A percentile compares a stretch with the other conserved stretches of the same genome.
These are phyloP conservation scores for Leptographium procerum DNA, from an alignment of 2,329 filamentous ascomycete species.

Conservation along the genomic window DNA sequence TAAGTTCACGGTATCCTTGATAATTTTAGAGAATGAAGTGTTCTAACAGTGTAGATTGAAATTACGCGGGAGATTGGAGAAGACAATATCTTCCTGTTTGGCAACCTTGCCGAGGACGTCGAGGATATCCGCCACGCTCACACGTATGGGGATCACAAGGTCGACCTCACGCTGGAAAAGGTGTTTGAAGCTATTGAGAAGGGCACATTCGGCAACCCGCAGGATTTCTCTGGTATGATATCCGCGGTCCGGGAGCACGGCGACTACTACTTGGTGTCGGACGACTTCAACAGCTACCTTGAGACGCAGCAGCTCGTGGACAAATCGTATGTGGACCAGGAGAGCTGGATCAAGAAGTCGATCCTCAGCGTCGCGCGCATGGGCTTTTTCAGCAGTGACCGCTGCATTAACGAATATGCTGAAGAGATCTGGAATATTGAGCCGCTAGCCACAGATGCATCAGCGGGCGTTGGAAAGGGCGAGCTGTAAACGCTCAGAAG, in stretches of 20 bases:
- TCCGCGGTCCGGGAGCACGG: constrained; percentile 82
- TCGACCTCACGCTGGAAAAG: constrained; percentile 65
- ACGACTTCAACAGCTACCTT: constrained; percentile 93
- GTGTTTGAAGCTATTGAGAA: constrained; percentile 78
- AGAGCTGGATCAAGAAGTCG: constrained; percentile 83
- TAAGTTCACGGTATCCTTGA: constrained; percentile 34
- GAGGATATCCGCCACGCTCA: constrained; percentile 89
- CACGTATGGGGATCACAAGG: constrained; percentile 66
- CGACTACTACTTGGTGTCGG: constrained; percentile 94
- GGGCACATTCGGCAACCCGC: constrained; percentile 68
- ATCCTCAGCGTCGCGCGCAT: constrained; percentile 84
- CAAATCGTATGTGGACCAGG: constrained; percentile 81
- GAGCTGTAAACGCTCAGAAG: constrained; percentile 6
- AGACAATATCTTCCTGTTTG: constrained; percentile 97
- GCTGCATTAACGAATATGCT: constrained; percentile 95
- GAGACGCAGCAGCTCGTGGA: constrained; percentile 87
- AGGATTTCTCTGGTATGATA: constrained; percentile 72
- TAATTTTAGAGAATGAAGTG: neutral
- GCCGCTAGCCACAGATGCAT: constrained; percentile 46
- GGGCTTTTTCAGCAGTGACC: constrained; percentile 94
- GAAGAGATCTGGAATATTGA: constrained; percentile 97
- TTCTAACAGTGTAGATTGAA: constrained; percentile 53
- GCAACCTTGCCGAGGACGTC: constrained; percentile 89
- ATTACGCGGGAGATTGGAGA: constrained; percentile 96
- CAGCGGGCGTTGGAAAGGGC: constrained; percentile 5